Base-by-base conservation (phyloP, 1,139 yeast genomes). In the Nakaseomyces delphensis region DNA sequence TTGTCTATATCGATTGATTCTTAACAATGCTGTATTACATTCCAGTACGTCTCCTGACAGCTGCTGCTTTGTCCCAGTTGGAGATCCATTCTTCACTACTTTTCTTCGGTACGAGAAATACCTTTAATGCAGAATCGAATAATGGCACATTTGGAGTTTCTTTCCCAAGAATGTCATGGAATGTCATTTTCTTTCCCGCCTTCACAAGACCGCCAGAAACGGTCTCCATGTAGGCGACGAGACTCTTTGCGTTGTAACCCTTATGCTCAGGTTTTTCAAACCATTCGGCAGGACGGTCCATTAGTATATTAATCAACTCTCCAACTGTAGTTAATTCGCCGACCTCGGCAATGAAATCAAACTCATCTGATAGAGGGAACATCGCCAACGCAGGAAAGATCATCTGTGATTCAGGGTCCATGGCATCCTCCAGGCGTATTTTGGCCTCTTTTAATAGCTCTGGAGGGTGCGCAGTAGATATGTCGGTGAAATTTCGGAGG, bases 291-390 rank as follows among this genome's bases (percentile, higher is more conserved):
- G 91, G 86, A 53, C 86, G 70, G 42, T 80, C 69, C 65, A 76
- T 71, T 32, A 74, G 75, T 53, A 73, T 59, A 53, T 66, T 74
- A 53, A 81, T 63, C 14, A 82, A 55, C 38, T 81, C 87, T 16
- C 62, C 53, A 1, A 85, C 77, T 0, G 91, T 74, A 2, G 78
- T 66, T 39, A 82, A 64, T 56, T 84, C 94, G 46, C 91, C 75
- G 11, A 83, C 74, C 47, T 79, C 80, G 5, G 80, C 84, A 30
- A 89, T 68, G 52, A 79, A 79, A 60, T 89, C 96, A 51, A 89
- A 84, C 58, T 85, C 94, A 58, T 83, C 83, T 7, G 77, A 78
- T 3, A 91, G 74, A 11, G 97, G 97, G 54, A 87, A 91, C 46
- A 89, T 63, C 13, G 87, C 69, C 67, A 83, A 69, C 0, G 91